phyloP scores from a whole-genome alignment of 352 stramenopile genomes.

The Globisporangium barbulae region DNA sequence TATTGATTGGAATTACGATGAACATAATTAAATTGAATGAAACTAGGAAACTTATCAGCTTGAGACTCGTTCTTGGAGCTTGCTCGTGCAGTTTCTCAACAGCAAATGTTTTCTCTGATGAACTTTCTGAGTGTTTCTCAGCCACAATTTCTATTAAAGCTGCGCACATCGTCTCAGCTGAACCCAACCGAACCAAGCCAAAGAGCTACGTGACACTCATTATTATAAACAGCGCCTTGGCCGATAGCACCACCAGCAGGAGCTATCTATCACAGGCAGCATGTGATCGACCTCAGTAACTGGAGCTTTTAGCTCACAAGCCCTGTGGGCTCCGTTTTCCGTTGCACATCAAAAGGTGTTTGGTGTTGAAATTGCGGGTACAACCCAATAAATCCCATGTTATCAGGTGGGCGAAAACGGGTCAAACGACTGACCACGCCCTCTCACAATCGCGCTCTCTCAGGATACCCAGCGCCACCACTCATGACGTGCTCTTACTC shows the following conservation, averaged over 20 bases:
- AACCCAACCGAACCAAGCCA: not conserved
- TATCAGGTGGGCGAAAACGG: conserved; percentile 3
- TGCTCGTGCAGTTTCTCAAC: not conserved
- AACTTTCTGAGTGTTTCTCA: not conserved
- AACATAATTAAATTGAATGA: conserved; percentile 1
- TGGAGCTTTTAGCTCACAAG: no score
- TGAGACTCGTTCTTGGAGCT: not conserved
- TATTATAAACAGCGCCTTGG: no score
- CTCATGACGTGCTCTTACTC: no score
- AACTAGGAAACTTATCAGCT: not conserved
- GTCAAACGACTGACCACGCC: not conserved
- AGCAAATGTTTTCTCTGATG: not conserved
- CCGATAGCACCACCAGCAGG: no score
- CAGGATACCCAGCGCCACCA: no score
- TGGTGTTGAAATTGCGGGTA: not conserved
- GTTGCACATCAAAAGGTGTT: conserved; percentile 1
- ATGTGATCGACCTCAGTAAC: no score
- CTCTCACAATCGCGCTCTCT: no score
- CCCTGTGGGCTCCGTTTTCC: no score
- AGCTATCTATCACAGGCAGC: no score
- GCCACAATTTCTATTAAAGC: not conserved
- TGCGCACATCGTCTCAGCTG: not conserved
- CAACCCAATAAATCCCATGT: not conserved
- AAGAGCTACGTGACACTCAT: no score
- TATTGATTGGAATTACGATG: not conserved